Evolutionary conservation across 768 basidiomycete species (phyloP).

Genomic region (Clavulina sp.): DNA sequence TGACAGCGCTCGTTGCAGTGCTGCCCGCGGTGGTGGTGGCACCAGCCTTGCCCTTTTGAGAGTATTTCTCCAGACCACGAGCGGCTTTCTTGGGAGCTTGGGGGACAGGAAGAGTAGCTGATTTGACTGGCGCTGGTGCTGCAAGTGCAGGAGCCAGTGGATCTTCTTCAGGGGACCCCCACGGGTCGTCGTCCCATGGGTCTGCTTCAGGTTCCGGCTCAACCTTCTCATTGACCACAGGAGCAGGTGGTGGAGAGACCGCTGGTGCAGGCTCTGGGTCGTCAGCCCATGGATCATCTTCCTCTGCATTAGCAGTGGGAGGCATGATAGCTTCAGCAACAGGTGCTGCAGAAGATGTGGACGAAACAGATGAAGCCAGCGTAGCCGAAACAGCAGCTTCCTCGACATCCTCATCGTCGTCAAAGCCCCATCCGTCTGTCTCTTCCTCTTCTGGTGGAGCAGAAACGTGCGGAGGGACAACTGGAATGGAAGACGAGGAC

Average conservation of each 20-base stretch:
- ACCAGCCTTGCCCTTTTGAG: neutral
- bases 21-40: neutral
- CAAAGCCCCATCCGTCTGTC: conserved; percentile 25
- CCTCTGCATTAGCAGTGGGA: neutral
- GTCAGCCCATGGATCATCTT: neutral
- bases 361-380: too few species aligned
- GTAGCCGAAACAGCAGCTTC: too few species aligned
- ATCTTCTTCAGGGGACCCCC: conserved; percentile 32
- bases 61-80: conserved; percentile 24
- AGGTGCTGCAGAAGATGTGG: too few species aligned
- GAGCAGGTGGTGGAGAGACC: neutral
- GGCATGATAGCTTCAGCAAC: conserved; percentile 14
- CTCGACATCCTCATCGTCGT: conserved; percentile 17
- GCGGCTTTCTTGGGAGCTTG: conserved; percentile 29
- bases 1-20: neutral
- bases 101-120: neutral
- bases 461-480: neutral
- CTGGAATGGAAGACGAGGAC: neutral
- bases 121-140: conserved; percentile 1
- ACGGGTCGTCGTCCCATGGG: conserved; percentile 48
- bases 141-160: conserved; percentile 4
- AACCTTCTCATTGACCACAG: neutral
- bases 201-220: conserved; percentile 19
- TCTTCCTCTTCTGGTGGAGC: conserved; percentile 8
- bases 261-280: conserved; percentile 4